phyloP scores from a whole-genome alignment of 1,284 basidiomycete species.

The Lentinula novae-zelandiae region DNA sequence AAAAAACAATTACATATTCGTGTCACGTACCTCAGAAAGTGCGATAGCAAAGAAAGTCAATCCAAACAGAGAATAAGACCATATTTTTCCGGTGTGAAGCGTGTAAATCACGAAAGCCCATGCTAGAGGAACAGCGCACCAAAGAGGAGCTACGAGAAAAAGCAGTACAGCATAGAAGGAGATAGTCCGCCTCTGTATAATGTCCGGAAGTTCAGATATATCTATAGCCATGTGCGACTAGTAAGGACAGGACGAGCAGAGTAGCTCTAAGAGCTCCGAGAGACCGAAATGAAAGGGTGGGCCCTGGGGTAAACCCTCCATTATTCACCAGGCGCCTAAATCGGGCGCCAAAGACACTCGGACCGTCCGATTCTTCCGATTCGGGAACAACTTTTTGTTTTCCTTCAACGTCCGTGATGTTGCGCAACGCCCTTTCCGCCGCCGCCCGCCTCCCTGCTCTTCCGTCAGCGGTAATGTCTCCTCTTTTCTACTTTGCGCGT shows the following conservation, averaged over 20 bases:
- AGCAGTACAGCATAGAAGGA: conserved; percentile 62
- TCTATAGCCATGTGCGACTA: conserved; percentile 23
- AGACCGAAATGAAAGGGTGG: neutral
- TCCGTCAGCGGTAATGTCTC: conserved; percentile 45
- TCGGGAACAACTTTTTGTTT: conserved; percentile 16
- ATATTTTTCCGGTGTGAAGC: conserved; percentile 43
- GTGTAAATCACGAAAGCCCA: conserved; percentile 67
- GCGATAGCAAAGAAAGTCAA: conserved; percentile 43
- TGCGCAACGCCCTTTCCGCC: conserved; percentile 62
- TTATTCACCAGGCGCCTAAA: neutral
- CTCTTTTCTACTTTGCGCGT: conserved; percentile 1
- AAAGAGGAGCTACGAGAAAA: conserved; percentile 62
- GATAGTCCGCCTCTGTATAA: conserved; percentile 32
- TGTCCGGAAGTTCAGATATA: conserved; percentile 36
- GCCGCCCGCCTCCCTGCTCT: conserved; percentile 47
- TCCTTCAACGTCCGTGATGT: conserved; percentile 43
- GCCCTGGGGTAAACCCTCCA: too few relatives aligned
- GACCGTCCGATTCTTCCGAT: neutral
- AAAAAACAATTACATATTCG: neutral
- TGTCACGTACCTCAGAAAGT: conserved; percentile 50
- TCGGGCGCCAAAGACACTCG: neutral
- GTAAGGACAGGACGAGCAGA: conserved; percentile 16
- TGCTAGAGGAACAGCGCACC: conserved; percentile 64
- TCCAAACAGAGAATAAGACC: conserved; percentile 35
- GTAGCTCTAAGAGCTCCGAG: neutral